A percentile compares a stretch with the other conserved stretches of the same genome.
Evolutionary conservation across 2,329 filamentous ascomycete genomes (phyloP).

Genomic region (Incumbomyces lentus): DNA sequence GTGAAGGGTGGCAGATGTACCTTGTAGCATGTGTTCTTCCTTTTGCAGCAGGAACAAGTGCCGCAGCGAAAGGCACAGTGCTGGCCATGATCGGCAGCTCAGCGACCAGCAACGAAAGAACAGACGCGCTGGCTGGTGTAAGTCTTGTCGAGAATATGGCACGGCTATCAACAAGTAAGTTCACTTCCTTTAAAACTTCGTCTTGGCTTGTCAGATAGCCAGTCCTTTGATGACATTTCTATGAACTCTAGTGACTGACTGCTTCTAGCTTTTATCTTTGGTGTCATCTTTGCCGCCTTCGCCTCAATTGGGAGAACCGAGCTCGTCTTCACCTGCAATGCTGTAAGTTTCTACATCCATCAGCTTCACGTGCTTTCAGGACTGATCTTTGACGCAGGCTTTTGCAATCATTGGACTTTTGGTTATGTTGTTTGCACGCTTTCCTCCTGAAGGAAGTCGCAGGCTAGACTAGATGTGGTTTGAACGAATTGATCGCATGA

Average conservation of each 20-base stretch:
- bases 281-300: conserved; percentile 54
- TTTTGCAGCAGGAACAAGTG: conserved; percentile 57
- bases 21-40: conserved; percentile 55
- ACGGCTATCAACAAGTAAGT: conserved; percentile 44
- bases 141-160: conserved; percentile 62
- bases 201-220: too few relatives aligned
- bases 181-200: too few relatives aligned
- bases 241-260: too few relatives aligned
- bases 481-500: too few relatives aligned
- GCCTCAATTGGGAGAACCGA: conserved; percentile 50
- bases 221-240: too few relatives aligned
- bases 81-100: conserved; percentile 56
- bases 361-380: too few relatives aligned
- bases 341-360: conserved; percentile 21
- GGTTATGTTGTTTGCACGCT: conserved; percentile 18
- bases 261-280: conserved; percentile 51
- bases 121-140: conserved; percentile 58
- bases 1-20: conserved; percentile 58
- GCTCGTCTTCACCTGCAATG: conserved; percentile 59
- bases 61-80: conserved; percentile 63
- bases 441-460: conserved; percentile 17
- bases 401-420: conserved; percentile 18
- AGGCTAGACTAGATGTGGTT: background rate
- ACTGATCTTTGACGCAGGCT: conserved; percentile 4
- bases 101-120: conserved; percentile 35